Base-by-base conservation (phyloP, 768 basidiomycete species). In the Xanthoconium purpureum region DNA sequence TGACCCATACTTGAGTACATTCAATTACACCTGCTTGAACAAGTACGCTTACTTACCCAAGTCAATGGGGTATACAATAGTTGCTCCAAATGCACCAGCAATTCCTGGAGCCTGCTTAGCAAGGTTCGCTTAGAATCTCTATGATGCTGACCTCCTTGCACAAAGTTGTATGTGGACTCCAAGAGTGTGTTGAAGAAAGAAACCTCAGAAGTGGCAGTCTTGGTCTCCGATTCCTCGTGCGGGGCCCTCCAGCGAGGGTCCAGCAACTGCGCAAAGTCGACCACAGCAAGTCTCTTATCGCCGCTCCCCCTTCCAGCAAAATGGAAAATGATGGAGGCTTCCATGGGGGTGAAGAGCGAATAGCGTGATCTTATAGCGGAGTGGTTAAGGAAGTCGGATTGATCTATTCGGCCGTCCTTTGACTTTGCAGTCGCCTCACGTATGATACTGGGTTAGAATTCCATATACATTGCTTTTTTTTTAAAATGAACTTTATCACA, bases 1-100 rank as follows among this genome's bases (percentile, higher is more conserved):
- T 40, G 35, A 45, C 44, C 14, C 49, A 40, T 50, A 43, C 51
- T 44, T 63, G 20, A 63, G 61, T 53, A 56, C 47, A 20, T 36
- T 54, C 44, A 11, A 47, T 24, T 11, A 11, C 47, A 40, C 43
- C 46, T 32, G 47, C 52, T 42, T 20, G 32, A 38, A 44, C 6
- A 40, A 47, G 44, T 36, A 30, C 51, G 38, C 49, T 50, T 33
- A 83, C 86, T 76, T 64, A 88, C 87, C 91, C 77, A 91, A 81
- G 74, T 94, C 94, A 67, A 96, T 98, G 28, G 96, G 96, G 73
- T 98, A 98, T 13, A 98, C 96, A 39, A 93, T 91, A n/a, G 93
- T 96, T 12, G 96, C 97, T 47, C 97, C 97, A 57, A 94, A 80
- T 36, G 92, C 92, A 54, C 97, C 97, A 44, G 96, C 94, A 57